Evolutionary conservation across 2,329 filamentous ascomycete species (phyloP).

Genomic region (Pseudopyrenochaeta lycopersici): DNA sequence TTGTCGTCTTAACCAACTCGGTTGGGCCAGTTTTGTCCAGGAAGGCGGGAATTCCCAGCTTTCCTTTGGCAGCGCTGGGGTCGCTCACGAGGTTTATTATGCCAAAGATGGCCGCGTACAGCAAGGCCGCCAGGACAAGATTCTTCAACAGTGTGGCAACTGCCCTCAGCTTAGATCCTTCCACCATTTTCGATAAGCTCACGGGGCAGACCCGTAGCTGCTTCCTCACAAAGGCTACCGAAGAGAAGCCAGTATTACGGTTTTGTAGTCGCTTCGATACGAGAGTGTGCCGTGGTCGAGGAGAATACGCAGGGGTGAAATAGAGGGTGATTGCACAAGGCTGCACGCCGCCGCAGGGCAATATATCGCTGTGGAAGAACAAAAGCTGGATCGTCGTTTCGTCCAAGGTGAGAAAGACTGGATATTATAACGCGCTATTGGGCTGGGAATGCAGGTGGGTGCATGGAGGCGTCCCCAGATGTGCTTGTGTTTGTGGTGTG

Average conservation of each 20-base stretch:
- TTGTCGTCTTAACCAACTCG: slow-evolving; percentile 53
- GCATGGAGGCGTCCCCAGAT: not conserved
- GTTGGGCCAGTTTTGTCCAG: slow-evolving; percentile 53
- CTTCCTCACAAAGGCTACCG: slow-evolving; percentile 10
- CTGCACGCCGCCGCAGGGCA: not conserved
- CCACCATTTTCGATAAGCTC: slow-evolving; percentile 42
- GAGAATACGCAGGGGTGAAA: not conserved
- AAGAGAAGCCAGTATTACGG: slow-evolving; percentile 14
- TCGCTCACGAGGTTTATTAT: slow-evolving; percentile 53
- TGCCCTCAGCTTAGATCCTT: slow-evolving; percentile 40
- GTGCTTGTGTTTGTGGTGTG: not conserved
- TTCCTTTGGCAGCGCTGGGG: slow-evolving; percentile 51
- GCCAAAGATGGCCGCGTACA: slow-evolving; percentile 54
- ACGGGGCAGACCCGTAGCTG: slow-evolving; percentile 29
- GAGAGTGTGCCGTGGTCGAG: not conserved
- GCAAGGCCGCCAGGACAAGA: slow-evolving; percentile 51
- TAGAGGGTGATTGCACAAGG: not conserved
- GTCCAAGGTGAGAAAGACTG: not conserved
- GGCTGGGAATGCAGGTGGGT: slow-evolving; percentile 4
- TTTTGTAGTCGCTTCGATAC: not conserved
- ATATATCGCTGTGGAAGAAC: not conserved
- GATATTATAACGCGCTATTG: slow-evolving; percentile 1
- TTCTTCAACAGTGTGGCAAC: slow-evolving; percentile 54
- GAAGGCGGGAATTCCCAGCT: slow-evolving; percentile 53
- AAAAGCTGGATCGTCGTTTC: too few relatives aligned